These are phyloP conservation scores for Dictyostelium citrinum DNA, from an alignment of 78 protist species.

Conservation along the genomic window DNA sequence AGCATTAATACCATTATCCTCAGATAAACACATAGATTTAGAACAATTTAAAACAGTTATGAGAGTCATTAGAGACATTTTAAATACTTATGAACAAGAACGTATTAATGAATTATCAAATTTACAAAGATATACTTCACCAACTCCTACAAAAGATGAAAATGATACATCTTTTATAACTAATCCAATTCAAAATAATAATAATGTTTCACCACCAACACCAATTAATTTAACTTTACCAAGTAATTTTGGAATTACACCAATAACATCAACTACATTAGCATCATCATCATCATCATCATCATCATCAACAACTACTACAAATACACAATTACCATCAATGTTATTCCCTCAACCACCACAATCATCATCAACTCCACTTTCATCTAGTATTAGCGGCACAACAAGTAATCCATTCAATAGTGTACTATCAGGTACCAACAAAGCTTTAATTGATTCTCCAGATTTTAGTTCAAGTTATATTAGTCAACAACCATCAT, in stretches of 20 bases:
- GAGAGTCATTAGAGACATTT: conserved; percentile 56
- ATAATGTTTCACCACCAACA: not conserved
- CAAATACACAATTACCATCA: too few species aligned
- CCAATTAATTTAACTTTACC: not conserved
- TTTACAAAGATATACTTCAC: conserved; percentile 9
- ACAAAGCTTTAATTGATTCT: not conserved
- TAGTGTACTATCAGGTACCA: not conserved
- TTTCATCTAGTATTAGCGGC: not conserved
- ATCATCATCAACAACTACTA: too few species aligned
- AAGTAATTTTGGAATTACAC: not conserved
- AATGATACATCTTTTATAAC: not conserved
- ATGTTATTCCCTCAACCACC: not conserved
- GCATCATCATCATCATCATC: not conserved
- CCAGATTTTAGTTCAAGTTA: not conserved
- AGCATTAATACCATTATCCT: conserved; percentile 46
- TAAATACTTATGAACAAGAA: conserved; percentile 43
- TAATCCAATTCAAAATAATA: not conserved
- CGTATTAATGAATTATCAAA: conserved; percentile 41
- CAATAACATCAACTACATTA: not conserved
- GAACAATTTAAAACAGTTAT: conserved; percentile 59
- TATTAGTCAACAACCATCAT: not conserved
- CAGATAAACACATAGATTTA: conserved; percentile 51
- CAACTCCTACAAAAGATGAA: not conserved
- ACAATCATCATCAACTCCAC: not conserved
- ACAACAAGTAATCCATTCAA: not conserved